A percentile compares a stretch with the other conserved stretches of the same genome.
Conservation (phyloP, 495 filamentous ascomycete species). For the Penicillium malachiteum region DNA sequence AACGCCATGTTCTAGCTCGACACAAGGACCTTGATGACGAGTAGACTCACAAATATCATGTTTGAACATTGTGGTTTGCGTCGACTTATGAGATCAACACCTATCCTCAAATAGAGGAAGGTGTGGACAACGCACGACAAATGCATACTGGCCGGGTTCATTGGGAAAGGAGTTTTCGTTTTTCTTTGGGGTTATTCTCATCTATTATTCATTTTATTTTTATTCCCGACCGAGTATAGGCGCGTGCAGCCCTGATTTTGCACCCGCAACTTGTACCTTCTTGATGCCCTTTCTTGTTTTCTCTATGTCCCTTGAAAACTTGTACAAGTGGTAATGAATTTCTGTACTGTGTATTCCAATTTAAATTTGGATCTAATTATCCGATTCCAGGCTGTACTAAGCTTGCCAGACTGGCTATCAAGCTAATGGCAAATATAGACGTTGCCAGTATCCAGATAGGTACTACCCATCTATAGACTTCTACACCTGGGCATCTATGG, state of each 20-base stretch:
- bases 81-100: slow-evolving; percentile 7
- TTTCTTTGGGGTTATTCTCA: slow-evolving; percentile 12
- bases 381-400: too few species aligned
- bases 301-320: not conserved
- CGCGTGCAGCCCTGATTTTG: slow-evolving; percentile 4
- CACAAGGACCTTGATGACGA: slow-evolving; percentile 63
- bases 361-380: too few species aligned
- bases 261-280: not conserved
- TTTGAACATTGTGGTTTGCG: slow-evolving; percentile 22
- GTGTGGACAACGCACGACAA: slow-evolving; percentile 9
- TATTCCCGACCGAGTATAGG: slow-evolving; percentile 17
- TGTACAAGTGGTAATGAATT: too few species aligned
- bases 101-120: not conserved
- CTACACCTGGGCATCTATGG: too few species aligned
- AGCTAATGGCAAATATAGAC: too few species aligned
- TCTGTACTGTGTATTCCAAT: too few species aligned
- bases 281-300: not conserved
- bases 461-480: too few species aligned
- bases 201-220: slow-evolving; percentile 13
- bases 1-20: slow-evolving; percentile 65
- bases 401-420: too few species aligned
- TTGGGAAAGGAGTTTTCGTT: slow-evolving; percentile 31
- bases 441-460: too few species aligned
- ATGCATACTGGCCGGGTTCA: slow-evolving; percentile 31
- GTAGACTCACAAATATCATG: slow-evolving; percentile 16